phyloP scores from a whole-genome alignment of 179 eudicot species.

The Silene vulgaris region DNA sequence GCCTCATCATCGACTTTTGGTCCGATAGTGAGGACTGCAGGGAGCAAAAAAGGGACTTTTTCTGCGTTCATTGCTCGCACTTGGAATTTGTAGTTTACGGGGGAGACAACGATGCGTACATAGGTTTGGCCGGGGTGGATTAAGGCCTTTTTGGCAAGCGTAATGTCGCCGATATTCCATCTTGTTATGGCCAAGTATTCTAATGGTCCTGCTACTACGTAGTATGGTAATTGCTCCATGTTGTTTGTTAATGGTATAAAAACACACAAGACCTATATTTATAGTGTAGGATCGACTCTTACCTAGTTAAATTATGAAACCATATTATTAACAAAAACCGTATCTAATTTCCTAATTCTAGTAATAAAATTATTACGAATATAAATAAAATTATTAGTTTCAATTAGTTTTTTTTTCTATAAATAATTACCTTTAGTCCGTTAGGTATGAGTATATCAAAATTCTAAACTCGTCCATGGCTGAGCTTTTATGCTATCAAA shows the following conservation, averaged over 20 bases:
- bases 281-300: too few species aligned
- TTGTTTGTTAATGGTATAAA: background rate
- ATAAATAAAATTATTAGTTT: too few species aligned
- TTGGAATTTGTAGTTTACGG: constrained; percentile 25
- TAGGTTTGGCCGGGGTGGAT: constrained; percentile 19
- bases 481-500: too few species aligned
- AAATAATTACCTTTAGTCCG: too few species aligned
- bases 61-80: constrained; percentile 29
- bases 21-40: constrained; percentile 25
- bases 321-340: too few species aligned
- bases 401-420: too few species aligned
- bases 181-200: constrained; percentile 24
- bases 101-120: constrained; percentile 15
- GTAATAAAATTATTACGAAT: too few species aligned
- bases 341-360: too few species aligned
- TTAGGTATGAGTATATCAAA: too few species aligned
- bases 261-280: too few species aligned
- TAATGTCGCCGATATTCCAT: constrained; percentile 9
- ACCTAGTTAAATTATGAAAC: too few species aligned
- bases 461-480: too few species aligned
- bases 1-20: constrained; percentile 18
- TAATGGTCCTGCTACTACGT: constrained; percentile 21
- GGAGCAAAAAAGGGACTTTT: constrained; percentile 29
- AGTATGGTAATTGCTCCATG: constrained; percentile 2
- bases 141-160: constrained; percentile 18